phyloP scores from a whole-genome alignment of 2,329 filamentous ascomycete species.

The Calonectria honghensis region DNA sequence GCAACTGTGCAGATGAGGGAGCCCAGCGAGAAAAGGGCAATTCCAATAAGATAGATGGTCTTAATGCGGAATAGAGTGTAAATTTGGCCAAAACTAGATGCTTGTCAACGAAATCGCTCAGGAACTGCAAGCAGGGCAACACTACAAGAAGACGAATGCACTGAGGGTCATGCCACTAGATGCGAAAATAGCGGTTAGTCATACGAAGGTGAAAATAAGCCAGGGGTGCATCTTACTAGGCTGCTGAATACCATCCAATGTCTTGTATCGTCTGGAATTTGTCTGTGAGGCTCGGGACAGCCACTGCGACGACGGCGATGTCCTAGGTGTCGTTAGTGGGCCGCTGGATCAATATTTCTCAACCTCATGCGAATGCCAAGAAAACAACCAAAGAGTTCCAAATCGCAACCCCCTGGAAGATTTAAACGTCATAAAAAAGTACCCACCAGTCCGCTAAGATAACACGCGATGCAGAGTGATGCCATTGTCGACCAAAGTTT shows the following conservation, averaged over 20 bases:
- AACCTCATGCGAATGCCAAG: not conserved
- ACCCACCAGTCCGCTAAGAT: conserved; percentile 50
- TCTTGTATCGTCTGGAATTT: conserved; percentile 52
- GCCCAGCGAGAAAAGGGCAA: conserved; percentile 58
- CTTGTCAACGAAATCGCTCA: not conserved
- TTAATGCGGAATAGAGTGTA: conserved; percentile 58
- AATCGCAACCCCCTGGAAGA: not conserved
- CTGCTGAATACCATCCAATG: conserved; percentile 54
- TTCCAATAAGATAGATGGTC: conserved; percentile 52
- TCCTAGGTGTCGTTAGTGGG: conserved; percentile 39
- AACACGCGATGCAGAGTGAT: conserved; percentile 49
- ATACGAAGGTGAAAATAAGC: accelerated
- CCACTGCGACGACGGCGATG: conserved; percentile 49
- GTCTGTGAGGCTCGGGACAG: conserved; percentile 52
- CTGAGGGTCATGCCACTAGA: conserved; percentile 51
- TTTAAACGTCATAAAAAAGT: not conserved
- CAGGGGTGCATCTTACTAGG: conserved; percentile 41
- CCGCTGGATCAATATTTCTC: not conserved
- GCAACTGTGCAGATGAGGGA: conserved; percentile 60
- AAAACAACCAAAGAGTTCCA: not conserved
- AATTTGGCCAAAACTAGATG: conserved; percentile 54
- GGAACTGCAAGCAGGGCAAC: accelerated
- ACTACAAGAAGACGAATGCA: conserved; percentile 51
- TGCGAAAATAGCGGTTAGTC: not conserved
- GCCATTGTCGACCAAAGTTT: conserved; percentile 54